phyloP scores from a whole-genome alignment of 1,139 yeast genomes.

The Scheffersomyces lignicola region DNA sequence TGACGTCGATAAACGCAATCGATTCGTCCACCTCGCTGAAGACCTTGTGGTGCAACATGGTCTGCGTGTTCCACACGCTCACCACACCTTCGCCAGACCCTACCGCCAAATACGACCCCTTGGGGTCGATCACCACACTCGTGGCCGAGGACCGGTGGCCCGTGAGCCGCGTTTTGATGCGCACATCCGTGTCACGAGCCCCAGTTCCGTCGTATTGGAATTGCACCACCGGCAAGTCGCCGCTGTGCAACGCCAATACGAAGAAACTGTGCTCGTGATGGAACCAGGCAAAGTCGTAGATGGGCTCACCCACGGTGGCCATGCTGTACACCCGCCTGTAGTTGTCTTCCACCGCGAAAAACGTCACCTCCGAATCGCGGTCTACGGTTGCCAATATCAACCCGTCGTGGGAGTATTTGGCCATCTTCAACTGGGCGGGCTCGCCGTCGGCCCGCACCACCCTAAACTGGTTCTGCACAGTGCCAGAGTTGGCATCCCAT shows the following conservation, averaged over 20 bases:
- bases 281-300: constrained; percentile 43
- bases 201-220: constrained; percentile 16
- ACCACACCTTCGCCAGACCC: constrained; percentile 75
- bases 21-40: constrained; percentile 53
- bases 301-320: constrained; percentile 20
- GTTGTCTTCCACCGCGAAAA: constrained; percentile 26
- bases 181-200: constrained; percentile 13
- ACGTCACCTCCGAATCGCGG: constrained; percentile 28
- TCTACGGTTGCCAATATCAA: constrained; percentile 50
- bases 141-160: constrained; percentile 58
- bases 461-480: constrained; percentile 33
- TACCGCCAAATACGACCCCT: constrained; percentile 53
- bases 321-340: constrained; percentile 21
- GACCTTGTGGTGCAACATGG: constrained; percentile 45
- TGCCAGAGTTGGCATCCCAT: constrained; percentile 53
- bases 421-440: constrained; percentile 25
- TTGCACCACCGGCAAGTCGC: constrained; percentile 31
- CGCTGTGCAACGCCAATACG: constrained; percentile 40
- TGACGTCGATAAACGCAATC: constrained; percentile 41
- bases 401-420: constrained; percentile 57
- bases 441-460: constrained; percentile 20
- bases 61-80: constrained; percentile 56
- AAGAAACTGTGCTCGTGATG: constrained; percentile 30
- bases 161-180: constrained; percentile 32
- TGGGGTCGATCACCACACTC: constrained; percentile 54